A percentile compares a stretch with the other conserved stretches of the same genome.
phyloP scores from a whole-genome alignment of 805 yeast genomes.

The Candida nitratophila region DNA sequence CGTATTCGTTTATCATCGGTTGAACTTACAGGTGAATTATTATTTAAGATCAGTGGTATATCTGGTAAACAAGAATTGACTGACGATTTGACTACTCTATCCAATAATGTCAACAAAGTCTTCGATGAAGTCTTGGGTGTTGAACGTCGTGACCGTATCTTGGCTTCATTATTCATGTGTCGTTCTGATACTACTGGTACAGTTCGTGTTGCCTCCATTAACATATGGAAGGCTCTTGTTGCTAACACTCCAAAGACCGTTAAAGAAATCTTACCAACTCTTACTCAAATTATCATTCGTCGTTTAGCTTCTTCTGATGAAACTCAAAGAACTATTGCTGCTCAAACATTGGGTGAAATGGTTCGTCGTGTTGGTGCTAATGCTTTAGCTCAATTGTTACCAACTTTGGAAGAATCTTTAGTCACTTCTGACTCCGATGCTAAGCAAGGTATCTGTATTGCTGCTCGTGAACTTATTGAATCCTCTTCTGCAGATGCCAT shows the following conservation, averaged over 20 bases:
- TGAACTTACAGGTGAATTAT: conserved; percentile 88
- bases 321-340: conserved; percentile 78
- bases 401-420: conserved; percentile 68
- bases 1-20: conserved; percentile 91
- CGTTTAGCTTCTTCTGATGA: conserved; percentile 79
- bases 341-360: conserved; percentile 88
- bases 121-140: conserved; percentile 76
- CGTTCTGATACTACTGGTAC: conserved; percentile 85
- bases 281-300: conserved; percentile 72
- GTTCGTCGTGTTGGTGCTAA: conserved; percentile 90
- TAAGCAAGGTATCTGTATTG: conserved; percentile 95
- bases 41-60: conserved; percentile 91
- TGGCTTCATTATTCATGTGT: conserved; percentile 84
- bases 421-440: conserved; percentile 66
- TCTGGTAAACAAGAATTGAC: conserved; percentile 66
- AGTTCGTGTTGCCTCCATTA: conserved; percentile 85
- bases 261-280: conserved; percentile 82
- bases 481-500: conserved; percentile 62
- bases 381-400: conserved; percentile 77
- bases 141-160: conserved; percentile 80
- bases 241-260: conserved; percentile 93
- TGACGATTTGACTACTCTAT: conserved; percentile 42
- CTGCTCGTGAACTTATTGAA: conserved; percentile 75
- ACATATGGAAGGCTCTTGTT: conserved; percentile 95
- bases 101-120: conserved; percentile 49